phyloP scores from a whole-genome alignment of 164 flowering plant species.

The Buxus sempervirens region DNA sequence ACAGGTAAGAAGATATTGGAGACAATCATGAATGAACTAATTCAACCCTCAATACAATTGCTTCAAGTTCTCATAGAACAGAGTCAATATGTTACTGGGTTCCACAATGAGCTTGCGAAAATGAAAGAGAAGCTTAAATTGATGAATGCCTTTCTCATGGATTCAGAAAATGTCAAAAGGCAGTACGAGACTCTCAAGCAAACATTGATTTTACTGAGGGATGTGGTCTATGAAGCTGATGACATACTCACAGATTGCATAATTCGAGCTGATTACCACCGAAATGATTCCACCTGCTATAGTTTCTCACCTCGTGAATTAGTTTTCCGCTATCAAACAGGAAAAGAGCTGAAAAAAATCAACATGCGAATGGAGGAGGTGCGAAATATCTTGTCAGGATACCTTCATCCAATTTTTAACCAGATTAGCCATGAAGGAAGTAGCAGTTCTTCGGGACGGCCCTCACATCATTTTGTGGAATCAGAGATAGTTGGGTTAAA shows the following conservation, averaged over 20 bases:
- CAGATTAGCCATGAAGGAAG: too few species aligned
- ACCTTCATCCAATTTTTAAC: background rate
- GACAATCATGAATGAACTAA: too few species aligned
- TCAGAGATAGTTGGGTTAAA: slow-evolving; percentile 11
- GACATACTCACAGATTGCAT: slow-evolving; percentile 19
- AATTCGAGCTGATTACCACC: slow-evolving; percentile 10
- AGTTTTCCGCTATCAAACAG: slow-evolving; percentile 8
- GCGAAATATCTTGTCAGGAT: background rate
- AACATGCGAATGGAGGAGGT: slow-evolving; percentile 9
- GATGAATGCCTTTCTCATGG: slow-evolving; percentile 17
- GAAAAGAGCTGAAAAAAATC: slow-evolving; percentile 18
- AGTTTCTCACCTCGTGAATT: background rate
- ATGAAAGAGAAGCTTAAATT: slow-evolving; percentile 5
- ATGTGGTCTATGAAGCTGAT: slow-evolving; percentile 23
- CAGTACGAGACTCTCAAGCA: slow-evolving; percentile 5
- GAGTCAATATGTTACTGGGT: background rate
- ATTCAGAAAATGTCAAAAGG: slow-evolving; percentile 3
- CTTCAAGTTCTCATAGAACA: too few species aligned
- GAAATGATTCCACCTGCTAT: background rate
- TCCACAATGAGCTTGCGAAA: background rate
- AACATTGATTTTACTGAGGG: slow-evolving; percentile 4
- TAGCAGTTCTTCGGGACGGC: background rate
- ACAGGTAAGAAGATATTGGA: too few species aligned
- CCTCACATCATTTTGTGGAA: slow-evolving; percentile 7
- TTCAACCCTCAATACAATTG: too few species aligned